Base-by-base conservation (phyloP, 2,329 filamentous ascomycete genomes). In the Tolypocladium amazonense region DNA sequence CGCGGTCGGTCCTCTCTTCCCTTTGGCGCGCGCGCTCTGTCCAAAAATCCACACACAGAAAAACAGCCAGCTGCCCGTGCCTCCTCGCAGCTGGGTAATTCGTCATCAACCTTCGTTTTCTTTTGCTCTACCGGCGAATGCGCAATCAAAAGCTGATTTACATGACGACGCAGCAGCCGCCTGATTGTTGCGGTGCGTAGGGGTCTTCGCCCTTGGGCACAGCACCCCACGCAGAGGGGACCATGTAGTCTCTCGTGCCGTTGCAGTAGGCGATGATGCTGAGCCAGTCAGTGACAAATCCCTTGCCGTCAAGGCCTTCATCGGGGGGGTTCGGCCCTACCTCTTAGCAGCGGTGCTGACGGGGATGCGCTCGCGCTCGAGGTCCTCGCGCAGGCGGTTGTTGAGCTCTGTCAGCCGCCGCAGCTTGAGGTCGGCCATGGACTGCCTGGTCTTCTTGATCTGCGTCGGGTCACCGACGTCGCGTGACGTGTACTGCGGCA, bases 211-310 rank as follows among this genome's bases (percentile, higher is more conserved):
- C 88, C 81, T 92, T 93, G 72, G 95, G 91, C 65, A 97, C 91
- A 62, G 88, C 85, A 67, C 93, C 93, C 94, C 94, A 99, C 75
- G 95, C 90, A 58, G 92, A 96, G 57, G 92, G 92, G 58, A 97
- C 92, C 94, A 99, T 97, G 80, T 96, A 97, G 75, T 99, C 94
- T 76, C 93, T 89, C 68, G 94, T 97, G 76, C 90, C 92, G 77
- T 96, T 96, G 78, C 93, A 97, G 80, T 97, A 97, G 68, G 91
- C 90, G 75, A 97, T 97, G 75, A 97, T 89, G 76, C 94, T 99
- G 71, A 37, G n/a, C 56, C 55, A 15, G 52, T 62, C 55, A 62
- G 59, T 12, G 18, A 37, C 50, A 23, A 12, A 20, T 33, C 18
- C 20, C 15, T 27, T 8, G 20, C 27, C 47, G 20, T 9, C 18